Evolutionary conservation across 805 yeast genomes (phyloP).

Genomic region (Grigorovia jiainica): DNA sequence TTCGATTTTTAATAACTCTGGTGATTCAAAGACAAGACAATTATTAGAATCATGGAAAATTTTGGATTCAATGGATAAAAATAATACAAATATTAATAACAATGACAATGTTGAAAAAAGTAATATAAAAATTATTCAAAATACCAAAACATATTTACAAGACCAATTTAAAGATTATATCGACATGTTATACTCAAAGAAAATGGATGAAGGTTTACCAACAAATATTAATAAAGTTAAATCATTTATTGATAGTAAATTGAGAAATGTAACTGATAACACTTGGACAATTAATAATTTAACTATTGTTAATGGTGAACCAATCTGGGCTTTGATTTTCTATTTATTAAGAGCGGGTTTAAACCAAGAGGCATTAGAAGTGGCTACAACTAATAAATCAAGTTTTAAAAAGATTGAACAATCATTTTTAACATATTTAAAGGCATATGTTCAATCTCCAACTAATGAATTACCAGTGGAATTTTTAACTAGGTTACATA

Average conservation of each 20-base stretch:
- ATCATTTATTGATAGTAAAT: slow-evolving; percentile 44
- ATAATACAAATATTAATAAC: neutral
- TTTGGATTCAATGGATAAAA: slow-evolving; percentile 32
- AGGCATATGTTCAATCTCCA: slow-evolving; percentile 51
- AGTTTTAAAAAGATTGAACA: slow-evolving; percentile 79
- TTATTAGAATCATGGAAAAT: slow-evolving; percentile 68
- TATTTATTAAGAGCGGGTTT: slow-evolving; percentile 81
- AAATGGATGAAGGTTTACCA: slow-evolving; percentile 57
- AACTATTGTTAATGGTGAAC: slow-evolving; percentile 67
- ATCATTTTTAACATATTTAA: slow-evolving; percentile 70
- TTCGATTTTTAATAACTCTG: slow-evolving; percentile 42
- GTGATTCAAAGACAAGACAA: slow-evolving; percentile 60
- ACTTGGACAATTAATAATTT: slow-evolving; percentile 46
- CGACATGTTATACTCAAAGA: slow-evolving; percentile 48
- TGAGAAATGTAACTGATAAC: slow-evolving; percentile 33
- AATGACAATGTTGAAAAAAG: neutral
- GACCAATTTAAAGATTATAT: slow-evolving; percentile 68
- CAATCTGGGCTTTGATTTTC: slow-evolving; percentile 90
- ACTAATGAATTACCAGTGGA: slow-evolving; percentile 54
- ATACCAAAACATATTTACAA: slow-evolving; percentile 57
- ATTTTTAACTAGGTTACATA: slow-evolving; percentile 55
- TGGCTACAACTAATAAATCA: slow-evolving; percentile 53
- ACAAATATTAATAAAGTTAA: slow-evolving; percentile 63
- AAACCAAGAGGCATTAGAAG: slow-evolving; percentile 63
- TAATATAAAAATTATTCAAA: slow-evolving; percentile 37